phyloP scores from a whole-genome alignment of 768 basidiomycete genomes.

The Suillus americanus region DNA sequence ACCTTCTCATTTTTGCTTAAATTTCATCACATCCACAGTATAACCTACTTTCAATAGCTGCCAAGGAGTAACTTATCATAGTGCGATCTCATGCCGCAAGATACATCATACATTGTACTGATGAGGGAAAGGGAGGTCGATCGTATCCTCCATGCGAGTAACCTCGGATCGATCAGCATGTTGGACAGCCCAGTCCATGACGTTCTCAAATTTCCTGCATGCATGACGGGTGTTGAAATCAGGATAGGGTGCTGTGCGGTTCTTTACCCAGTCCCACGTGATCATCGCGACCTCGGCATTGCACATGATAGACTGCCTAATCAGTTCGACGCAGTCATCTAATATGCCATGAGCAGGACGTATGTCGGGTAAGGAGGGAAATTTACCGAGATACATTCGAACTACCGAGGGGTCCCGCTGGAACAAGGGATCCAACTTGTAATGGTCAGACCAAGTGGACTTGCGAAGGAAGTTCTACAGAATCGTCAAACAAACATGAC shows the following conservation, averaged over 20 bases:
- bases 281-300: neutral
- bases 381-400: slow-evolving; percentile 10
- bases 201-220: neutral
- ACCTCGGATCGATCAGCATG: neutral
- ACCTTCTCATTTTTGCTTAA: too few relatives aligned
- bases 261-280: slow-evolving; percentile 12
- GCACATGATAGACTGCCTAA: slow-evolving; percentile 6
- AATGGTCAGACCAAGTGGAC: slow-evolving; percentile 9
- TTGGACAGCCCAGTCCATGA: neutral
- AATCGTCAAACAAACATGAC: neutral
- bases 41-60: too few relatives aligned
- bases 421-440: slow-evolving; percentile 8
- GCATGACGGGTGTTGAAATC: slow-evolving; percentile 5
- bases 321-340: slow-evolving; percentile 12
- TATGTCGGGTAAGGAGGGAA: too few relatives aligned
- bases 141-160: neutral
- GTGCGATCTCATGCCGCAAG: neutral
- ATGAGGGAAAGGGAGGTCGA: neutral
- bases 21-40: too few relatives aligned
- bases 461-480: slow-evolving; percentile 12
- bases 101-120: neutral
- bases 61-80: neutral
- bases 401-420: slow-evolving; percentile 3
- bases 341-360: neutral
- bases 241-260: neutral